Conservation (phyloP, 2,329 filamentous ascomycete species). For the Daldinia sp. region DNA sequence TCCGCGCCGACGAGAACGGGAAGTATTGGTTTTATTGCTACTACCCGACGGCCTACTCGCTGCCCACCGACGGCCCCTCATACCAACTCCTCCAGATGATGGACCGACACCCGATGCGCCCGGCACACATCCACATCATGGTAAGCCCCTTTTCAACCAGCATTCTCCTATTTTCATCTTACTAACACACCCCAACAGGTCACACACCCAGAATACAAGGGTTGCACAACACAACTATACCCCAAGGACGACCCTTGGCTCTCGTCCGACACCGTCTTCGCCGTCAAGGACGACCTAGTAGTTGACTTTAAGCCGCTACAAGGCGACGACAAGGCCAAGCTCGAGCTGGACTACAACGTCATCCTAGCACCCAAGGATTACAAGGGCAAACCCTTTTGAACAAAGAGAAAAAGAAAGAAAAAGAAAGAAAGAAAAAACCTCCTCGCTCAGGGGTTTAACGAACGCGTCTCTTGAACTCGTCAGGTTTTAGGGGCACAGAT, state of each 20-base stretch:
- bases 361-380: slow-evolving; percentile 55
- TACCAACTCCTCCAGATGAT: slow-evolving; percentile 54
- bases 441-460: background rate
- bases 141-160: slow-evolving; percentile 36
- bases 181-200: slow-evolving; percentile 44
- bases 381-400: slow-evolving; percentile 50
- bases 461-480: background rate
- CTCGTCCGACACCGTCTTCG: slow-evolving; percentile 58
- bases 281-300: slow-evolving; percentile 62
- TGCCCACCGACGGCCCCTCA: slow-evolving; percentile 68
- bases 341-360: slow-evolving; percentile 51
- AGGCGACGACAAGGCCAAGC: slow-evolving; percentile 44
- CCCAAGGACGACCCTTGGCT: slow-evolving; percentile 73
- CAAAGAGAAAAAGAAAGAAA: background rate
- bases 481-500: background rate
- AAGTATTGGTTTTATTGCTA: slow-evolving; percentile 79
- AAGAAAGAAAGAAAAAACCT: background rate
- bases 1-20: slow-evolving; percentile 73
- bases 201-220: slow-evolving; percentile 71
- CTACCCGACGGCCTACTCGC: slow-evolving; percentile 75
- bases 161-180: slow-evolving; percentile 16
- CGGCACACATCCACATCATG: slow-evolving; percentile 62
- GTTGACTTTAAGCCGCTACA: slow-evolving; percentile 58
- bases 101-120: slow-evolving; percentile 59
- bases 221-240: slow-evolving; percentile 80